Conservation (phyloP, 2,329 filamentous ascomycete species). For the Phialemoniopsis sp. region DNA sequence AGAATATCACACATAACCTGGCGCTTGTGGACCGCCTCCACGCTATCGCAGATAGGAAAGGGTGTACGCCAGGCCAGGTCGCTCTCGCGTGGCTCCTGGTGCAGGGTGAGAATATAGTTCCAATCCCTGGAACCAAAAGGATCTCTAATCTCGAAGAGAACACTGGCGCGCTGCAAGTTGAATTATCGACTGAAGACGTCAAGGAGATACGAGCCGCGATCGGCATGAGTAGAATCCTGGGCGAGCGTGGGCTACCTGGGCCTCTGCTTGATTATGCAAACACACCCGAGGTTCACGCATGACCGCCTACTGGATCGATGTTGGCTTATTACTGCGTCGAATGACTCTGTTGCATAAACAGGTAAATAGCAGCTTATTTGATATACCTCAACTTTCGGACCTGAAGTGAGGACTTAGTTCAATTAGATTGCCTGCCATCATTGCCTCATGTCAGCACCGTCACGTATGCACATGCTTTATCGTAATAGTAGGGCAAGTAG, state of each 20-base stretch:
- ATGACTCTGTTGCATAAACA: no score
- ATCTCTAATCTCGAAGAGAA: slow-evolving; percentile 44
- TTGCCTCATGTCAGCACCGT: no score
- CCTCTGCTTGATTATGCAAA: no score
- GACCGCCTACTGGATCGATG: no score
- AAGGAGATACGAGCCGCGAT: slow-evolving; percentile 23
- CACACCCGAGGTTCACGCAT: no score
- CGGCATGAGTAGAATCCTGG: slow-evolving; percentile 5
- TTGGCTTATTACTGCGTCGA: no score
- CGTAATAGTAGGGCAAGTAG: no score
- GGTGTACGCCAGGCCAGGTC: slow-evolving; percentile 50
- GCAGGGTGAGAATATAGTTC: slow-evolving; percentile 56
- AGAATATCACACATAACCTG: slow-evolving; percentile 53
- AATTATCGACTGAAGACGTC: slow-evolving; percentile 26
- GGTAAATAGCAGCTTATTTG: no score
- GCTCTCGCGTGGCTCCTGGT: slow-evolving; percentile 60
- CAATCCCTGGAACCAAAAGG: slow-evolving; percentile 49
- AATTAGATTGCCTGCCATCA: no score
- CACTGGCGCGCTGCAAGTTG: slow-evolving; percentile 23
- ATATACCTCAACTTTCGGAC: no score
- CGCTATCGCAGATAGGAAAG: slow-evolving; percentile 47
- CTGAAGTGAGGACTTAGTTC: no score
- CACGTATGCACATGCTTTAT: no score
- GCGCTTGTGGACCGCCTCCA: slow-evolving; percentile 45
- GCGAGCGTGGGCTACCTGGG: slow-evolving; percentile 1